A percentile compares a stretch with the other conserved stretches of the same genome.
These are phyloP conservation scores for Castanea crenata DNA, from an alignment of 306 rosid genomes.

Conservation along the genomic window DNA sequence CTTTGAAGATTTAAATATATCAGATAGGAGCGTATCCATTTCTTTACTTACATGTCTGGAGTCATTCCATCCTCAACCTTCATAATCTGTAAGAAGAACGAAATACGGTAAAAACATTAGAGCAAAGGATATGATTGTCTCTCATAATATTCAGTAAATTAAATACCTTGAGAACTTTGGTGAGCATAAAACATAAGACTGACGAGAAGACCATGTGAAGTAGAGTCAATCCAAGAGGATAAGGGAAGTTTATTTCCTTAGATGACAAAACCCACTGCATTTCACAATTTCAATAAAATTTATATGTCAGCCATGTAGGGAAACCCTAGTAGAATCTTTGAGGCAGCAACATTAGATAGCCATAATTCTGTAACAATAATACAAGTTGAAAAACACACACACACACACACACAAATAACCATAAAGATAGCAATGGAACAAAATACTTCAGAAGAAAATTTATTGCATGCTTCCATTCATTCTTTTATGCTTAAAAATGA, in stretches of 20 bases:
- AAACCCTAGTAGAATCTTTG: neutral
- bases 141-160: conserved; percentile 4
- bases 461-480: neutral
- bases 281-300: conserved; percentile 19
- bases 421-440: neutral
- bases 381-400: neutral
- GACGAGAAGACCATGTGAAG: conserved; percentile 99
- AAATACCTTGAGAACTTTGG: conserved; percentile 86
- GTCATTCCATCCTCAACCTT: conserved; percentile 99
- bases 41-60: conserved; percentile 73
- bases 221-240: conserved; percentile 93
- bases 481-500: no score
- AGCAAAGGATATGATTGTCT: conserved; percentile 7
- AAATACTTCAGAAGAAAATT: neutral
- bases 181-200: conserved; percentile 73
- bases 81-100: conserved; percentile 60
- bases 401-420: neutral
- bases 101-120: neutral
- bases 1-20: neutral
- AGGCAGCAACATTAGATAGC: neutral
- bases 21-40: conserved; percentile 1
- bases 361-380: neutral
- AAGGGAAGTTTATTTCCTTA: conserved; percentile 94
- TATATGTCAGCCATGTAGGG: conserved; percentile 28
- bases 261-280: conserved; percentile 98